Conservation (phyloP, 441 rosid species). For the Eutrema salsugineum region DNA sequence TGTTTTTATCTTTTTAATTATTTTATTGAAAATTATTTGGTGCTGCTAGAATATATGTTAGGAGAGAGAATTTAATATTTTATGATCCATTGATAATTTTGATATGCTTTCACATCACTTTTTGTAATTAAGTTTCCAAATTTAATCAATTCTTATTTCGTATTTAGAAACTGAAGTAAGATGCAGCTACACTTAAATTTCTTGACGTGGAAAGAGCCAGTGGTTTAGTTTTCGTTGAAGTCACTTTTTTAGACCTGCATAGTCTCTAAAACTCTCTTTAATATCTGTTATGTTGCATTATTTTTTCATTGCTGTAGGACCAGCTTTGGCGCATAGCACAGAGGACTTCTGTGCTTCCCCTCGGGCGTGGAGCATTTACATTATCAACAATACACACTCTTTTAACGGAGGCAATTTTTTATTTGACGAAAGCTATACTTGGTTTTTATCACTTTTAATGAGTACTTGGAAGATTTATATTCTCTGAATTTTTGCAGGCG, state of each 20-base stretch:
- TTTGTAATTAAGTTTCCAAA: neutral
- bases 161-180: conserved; percentile 15
- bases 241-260: neutral
- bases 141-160: neutral
- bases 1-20: neutral
- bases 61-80: neutral
- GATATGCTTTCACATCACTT: conserved; percentile 2
- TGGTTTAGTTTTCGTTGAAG: conserved; percentile 10
- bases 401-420: conserved; percentile 70
- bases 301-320: conserved; percentile 52
- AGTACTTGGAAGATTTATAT: conserved; percentile 22
- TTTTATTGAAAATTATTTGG: neutral
- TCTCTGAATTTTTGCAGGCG: conserved; percentile 54
- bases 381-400: conserved; percentile 93
- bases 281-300: neutral
- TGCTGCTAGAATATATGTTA: neutral
- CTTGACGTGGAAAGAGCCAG: conserved; percentile 1
- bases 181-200: conserved; percentile 12
- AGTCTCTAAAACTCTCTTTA: neutral
- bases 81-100: neutral
- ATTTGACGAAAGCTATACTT: neutral
- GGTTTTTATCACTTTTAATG: conserved; percentile 19
- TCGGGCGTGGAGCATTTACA: conserved; percentile 99
- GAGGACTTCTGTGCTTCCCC: conserved; percentile 97
- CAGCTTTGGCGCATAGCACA: conserved; percentile 99